Base-by-base conservation (phyloP, 75 land plant species). In the Selaginella tamariscina region DNA sequence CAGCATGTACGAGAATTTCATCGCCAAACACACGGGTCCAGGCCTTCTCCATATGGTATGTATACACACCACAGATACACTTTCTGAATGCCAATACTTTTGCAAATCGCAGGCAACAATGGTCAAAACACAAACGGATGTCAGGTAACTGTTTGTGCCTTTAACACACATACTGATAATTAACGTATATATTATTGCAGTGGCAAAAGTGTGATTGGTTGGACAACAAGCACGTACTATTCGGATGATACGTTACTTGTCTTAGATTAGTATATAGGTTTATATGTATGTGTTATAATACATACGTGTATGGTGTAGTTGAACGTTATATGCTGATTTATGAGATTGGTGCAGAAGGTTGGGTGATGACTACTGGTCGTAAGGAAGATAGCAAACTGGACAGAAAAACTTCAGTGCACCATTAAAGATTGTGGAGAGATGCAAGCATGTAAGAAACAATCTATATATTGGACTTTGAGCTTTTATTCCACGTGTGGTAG, bases 21-120 rank as follows among this genome's bases (percentile, higher is more conserved):
- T 74, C 32, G 98, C 98, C 32, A 92, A 92, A 60, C 98, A 92
- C 72, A 88, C 95, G 65, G 98, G 98, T 55, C 90, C 98, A 69
- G 94, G 98, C 33, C 76, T 92, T 2, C 65, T 92, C n/a, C 88
- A 94, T 32, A 88, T 92, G 98, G 98, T 92, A 86, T 70, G 75
- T 9, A 21, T n/a, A n/a, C n/a, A n/a, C n/a, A n/a, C n/a, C n/a
- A n/a, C n/a, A n/a, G n/a, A n/a, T n/a, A n/a, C n/a, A 22, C 13
- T n/a, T n/a, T n/a, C n/a, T n/a, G n/a, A n/a, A n/a, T n/a, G n/a
- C n/a, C n/a, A n/a, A n/a, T n/a, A n/a, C n/a, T n/a, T n/a, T n/a
- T n/a, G n/a, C n/a, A 39, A 39, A 5, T 5, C 49, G 63, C 86
- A 92, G 98, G 98, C 98, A 92, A 92, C 54, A 88, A 87, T 75